Conservation (phyloP, 1,139 yeast genomes). For the Lodderomyces elongisporus region DNA sequence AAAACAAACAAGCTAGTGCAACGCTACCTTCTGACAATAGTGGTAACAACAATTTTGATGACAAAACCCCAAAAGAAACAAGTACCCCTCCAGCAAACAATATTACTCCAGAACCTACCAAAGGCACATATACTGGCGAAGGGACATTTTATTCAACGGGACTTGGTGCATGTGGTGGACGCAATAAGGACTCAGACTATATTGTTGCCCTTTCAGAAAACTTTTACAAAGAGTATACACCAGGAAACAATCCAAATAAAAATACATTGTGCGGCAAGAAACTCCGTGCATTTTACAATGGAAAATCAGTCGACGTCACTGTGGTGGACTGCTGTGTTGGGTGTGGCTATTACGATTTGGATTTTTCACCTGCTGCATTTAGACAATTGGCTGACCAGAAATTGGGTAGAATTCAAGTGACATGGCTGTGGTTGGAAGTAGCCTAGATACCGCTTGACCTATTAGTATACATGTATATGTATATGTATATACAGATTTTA, state of each 20-base stretch:
- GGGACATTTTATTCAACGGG: slow-evolving; percentile 59
- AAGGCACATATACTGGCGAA: too few species aligned
- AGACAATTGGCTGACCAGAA: slow-evolving; percentile 30
- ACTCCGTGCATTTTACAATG: slow-evolving; percentile 34
- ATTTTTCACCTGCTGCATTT: slow-evolving; percentile 43
- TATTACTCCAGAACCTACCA: too few species aligned
- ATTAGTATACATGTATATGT: too few species aligned
- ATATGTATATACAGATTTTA: too few species aligned
- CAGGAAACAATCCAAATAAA: slow-evolving; percentile 35
- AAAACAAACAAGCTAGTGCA: too few species aligned
- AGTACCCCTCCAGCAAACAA: too few species aligned
- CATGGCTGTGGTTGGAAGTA: slow-evolving; percentile 40
- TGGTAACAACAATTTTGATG: too few species aligned
- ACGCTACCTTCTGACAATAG: too few species aligned
- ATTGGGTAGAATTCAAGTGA: slow-evolving; percentile 39
- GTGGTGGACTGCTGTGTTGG: slow-evolving; percentile 42
- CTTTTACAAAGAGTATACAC: slow-evolving; percentile 28
- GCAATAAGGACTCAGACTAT: slow-evolving; percentile 42
- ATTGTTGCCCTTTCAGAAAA: slow-evolving; percentile 41
- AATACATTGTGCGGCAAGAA: slow-evolving; percentile 42
- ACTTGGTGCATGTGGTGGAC: slow-evolving; percentile 58
- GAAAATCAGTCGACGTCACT: slow-evolving; percentile 41
- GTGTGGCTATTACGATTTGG: slow-evolving; percentile 35
- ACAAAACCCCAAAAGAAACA: too few species aligned
- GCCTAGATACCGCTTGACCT: too few species aligned